These are phyloP conservation scores for Dioscorea cayenensis DNA, from an alignment of 116 monocot species.

Conservation along the genomic window DNA sequence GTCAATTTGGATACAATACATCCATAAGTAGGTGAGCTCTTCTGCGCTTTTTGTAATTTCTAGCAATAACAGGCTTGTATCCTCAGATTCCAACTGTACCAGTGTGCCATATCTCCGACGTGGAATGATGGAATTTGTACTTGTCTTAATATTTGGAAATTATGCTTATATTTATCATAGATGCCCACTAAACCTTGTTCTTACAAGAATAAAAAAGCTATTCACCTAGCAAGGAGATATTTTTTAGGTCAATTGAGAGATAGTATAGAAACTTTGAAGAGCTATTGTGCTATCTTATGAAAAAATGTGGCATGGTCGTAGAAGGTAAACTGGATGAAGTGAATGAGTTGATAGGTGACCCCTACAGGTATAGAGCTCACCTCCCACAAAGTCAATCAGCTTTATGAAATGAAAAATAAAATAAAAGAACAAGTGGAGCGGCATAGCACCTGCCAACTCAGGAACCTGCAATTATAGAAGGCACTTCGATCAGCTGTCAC, in stretches of 20 bases:
- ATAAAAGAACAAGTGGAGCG: not conserved
- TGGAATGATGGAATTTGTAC: no score
- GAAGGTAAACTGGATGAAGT: not conserved
- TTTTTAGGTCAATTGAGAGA: not conserved
- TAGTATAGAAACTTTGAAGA: not conserved
- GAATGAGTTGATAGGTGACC: not conserved
- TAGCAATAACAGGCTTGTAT: no score
- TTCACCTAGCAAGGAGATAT: not conserved
- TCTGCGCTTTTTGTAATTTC: no score
- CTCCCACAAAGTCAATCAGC: not conserved
- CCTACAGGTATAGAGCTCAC: not conserved
- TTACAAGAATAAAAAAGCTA: not conserved
- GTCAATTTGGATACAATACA: no score
- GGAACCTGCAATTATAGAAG: conserved; percentile 90
- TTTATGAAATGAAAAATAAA: not conserved
- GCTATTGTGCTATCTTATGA: not conserved
- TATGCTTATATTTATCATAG: no score
- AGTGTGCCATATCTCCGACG: no score
- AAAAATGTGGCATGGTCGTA: not conserved
- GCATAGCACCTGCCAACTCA: conserved; percentile 74
- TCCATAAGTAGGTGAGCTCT: no score
- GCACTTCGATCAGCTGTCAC: conserved; percentile 90
- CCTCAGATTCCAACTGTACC: no score
- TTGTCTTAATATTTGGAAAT: no score
- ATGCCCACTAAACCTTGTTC: no score